Evolutionary conservation across 2,329 filamentous ascomycete genomes (phyloP), one percentile per base, ranked within the genome.

Genomic region (Aspergillus phoenicis): DNA sequence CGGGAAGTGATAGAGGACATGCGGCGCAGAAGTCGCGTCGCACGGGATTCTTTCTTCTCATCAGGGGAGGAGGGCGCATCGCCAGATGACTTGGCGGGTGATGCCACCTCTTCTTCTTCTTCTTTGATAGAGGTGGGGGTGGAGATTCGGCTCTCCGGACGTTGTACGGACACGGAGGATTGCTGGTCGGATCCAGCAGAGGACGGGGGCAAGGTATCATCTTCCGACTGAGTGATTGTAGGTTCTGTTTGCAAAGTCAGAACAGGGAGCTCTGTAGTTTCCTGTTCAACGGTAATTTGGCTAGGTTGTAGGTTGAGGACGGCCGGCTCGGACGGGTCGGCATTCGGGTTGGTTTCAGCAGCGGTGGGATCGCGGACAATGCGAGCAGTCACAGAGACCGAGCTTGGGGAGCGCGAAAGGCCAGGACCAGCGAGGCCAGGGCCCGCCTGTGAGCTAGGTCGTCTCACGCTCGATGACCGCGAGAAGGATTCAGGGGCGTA

Each of bases 321-420:
- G 59, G 66, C 68, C 2, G 72, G 63, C 52, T 78, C 75, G 5
- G 73, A 68, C 7, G 64, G 62, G 41, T 74, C 68, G 4, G 64
- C 33, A 11, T 36, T 69, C 28, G 66, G 59, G 36, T 75, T 71
- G 62, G 61, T 74, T 61, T 62, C 74, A 76, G 69, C 81, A 78
- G 68, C 82, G 80, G 49, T 76, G 71, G 59, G 81, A 83, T 68
- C 89, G 52, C 91, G 87, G 39, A 96, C 81, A 64, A 96, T 96
- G 55, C 89, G 87, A 52, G 93, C 91, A 17, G 90, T 95, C 10
- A 97, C 93, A 49, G 93, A 93, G n/a, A 96, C 87, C 0, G 91
- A 93, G 70, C 93, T 91, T 11, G 73, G 69, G n/a, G 66, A 66
- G 17, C 71, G 71, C 28, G 62, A 57, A 24, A 62, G 60, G 52